These are phyloP conservation scores for Physcomitrium patens DNA, from an alignment of 225 moss, liverwort and hornwort genomes.

Conservation along the genomic window DNA sequence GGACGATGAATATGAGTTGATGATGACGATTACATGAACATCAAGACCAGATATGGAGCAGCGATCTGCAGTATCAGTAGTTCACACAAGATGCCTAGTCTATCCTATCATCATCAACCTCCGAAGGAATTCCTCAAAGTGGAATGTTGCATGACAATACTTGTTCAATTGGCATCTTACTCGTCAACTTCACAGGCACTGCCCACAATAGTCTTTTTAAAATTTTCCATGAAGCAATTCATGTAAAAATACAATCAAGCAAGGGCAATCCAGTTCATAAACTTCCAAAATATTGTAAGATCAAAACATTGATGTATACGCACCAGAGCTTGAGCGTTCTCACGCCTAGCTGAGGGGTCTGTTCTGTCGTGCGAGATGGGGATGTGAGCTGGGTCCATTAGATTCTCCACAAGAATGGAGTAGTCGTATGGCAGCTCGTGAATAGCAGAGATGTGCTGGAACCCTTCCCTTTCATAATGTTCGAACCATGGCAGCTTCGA, in stretches of 20 bases:
- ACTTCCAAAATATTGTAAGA: not conserved
- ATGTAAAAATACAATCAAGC: not conserved
- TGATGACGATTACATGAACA: too few relatives aligned
- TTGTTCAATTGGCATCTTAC: not conserved
- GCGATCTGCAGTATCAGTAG: not conserved
- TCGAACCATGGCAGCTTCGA: conserved; percentile 78
- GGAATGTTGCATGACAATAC: not conserved
- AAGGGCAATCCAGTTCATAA: not conserved
- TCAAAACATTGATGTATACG: not conserved
- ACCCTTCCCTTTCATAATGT: conserved; percentile 58
- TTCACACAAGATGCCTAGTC: not conserved
- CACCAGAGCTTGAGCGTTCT: conserved; percentile 78
- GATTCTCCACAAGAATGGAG: conserved; percentile 80
- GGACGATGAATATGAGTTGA: not conserved
- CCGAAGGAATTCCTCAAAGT: not conserved
- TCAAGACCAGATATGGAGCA: not conserved
- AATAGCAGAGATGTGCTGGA: conserved; percentile 38
- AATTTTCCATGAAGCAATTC: not conserved
- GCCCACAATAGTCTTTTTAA: not conserved
- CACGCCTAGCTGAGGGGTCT: conserved; percentile 62
- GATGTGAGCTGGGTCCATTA: conserved; percentile 90
- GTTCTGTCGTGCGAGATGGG: conserved; percentile 89
- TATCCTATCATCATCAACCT: not conserved
- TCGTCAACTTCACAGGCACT: not conserved
- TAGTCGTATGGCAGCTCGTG: conserved; percentile 93